These are phyloP conservation scores for Euphorbia neoarborescens DNA, from an alignment of 441 rosid species.

Conservation along the genomic window DNA sequence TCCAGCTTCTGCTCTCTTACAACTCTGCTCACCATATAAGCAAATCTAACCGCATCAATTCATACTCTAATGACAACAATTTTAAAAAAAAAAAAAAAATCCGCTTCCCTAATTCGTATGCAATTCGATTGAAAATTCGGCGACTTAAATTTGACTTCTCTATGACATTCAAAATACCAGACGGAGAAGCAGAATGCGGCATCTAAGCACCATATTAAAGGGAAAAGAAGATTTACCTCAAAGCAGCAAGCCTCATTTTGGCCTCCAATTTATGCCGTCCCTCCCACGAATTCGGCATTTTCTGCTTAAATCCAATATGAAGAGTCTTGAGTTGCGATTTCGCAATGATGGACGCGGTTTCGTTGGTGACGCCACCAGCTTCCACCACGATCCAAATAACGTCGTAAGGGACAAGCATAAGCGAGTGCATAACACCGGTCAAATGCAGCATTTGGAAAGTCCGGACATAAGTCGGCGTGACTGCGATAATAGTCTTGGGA, in stretches of 20 bases:
- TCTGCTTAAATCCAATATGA: conserved; percentile 55
- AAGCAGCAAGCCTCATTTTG: conserved; percentile 71
- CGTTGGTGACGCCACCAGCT: conserved; percentile 79
- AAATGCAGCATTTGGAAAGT: conserved; percentile 88
- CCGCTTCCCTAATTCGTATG: not conserved
- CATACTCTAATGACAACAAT: conserved; percentile 10
- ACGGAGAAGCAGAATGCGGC: not conserved
- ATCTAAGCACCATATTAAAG: conserved; percentile 3
- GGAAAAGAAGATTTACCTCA: conserved; percentile 37
- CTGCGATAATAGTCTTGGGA: conserved; percentile 56
- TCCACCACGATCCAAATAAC: conserved; percentile 93
- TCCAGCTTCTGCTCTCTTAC: conserved; percentile 77
- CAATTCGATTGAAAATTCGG: not conserved
- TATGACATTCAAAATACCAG: not conserved
- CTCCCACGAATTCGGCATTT: conserved; percentile 74
- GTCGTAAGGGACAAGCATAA: conserved; percentile 81
- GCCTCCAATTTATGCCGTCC: conserved; percentile 65
- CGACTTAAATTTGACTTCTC: not conserved
- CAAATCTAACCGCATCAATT: conserved; percentile 15
- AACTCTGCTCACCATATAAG: conserved; percentile 43
- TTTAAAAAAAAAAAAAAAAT: not conserved
- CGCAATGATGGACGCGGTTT: conserved; percentile 55
- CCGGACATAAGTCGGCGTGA: conserved; percentile 87
- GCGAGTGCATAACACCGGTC: conserved; percentile 85
- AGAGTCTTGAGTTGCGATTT: conserved; percentile 56